A percentile compares a stretch with the other conserved stretches of the same genome.
Conservation (phyloP, 805 yeast genomes). For the Maudiozyma saulgeensis region DNA sequence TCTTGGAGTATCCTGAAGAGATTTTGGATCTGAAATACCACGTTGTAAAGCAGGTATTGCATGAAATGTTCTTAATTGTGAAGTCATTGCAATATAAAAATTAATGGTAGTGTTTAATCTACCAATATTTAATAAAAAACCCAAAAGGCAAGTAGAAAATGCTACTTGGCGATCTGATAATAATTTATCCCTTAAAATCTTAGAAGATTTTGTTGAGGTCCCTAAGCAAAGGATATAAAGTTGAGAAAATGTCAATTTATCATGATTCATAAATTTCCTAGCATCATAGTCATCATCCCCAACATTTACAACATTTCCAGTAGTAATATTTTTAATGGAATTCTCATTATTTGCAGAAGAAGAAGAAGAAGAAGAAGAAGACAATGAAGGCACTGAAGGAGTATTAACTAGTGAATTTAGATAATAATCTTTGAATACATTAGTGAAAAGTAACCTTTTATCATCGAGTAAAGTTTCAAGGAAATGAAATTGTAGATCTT, state of each 20-base stretch:
- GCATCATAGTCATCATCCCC: constrained; percentile 31
- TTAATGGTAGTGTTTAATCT: constrained; percentile 91
- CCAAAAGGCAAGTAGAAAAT: constrained; percentile 66
- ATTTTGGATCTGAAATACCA: constrained; percentile 43
- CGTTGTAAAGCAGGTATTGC: constrained; percentile 82
- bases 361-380: background rate
- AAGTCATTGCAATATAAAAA: constrained; percentile 91
- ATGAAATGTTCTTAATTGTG: constrained; percentile 85
- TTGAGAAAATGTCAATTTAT: constrained; percentile 68
- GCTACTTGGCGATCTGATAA: constrained; percentile 53
- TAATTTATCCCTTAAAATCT: constrained; percentile 69
- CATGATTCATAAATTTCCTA: constrained; percentile 28
- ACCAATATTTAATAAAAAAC: constrained; percentile 83
- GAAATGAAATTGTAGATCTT: constrained; percentile 79
- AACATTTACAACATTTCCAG: constrained; percentile 17
- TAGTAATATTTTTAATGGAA: no score
- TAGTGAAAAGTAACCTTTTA: constrained; percentile 55
- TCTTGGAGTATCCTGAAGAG: constrained; percentile 90
- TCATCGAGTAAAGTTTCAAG: constrained; percentile 56
- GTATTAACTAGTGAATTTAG: constrained; percentile 23
- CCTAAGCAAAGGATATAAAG: constrained; percentile 75
- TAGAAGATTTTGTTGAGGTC: constrained; percentile 73
- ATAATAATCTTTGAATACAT: constrained; percentile 41
- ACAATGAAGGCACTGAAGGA: constrained; percentile 14
- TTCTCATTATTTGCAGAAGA: background rate